Evolutionary conservation across 257 asterid genomes (phyloP), one percentile per base, ranked within the genome.

Genomic region (Datura wrightii): DNA sequence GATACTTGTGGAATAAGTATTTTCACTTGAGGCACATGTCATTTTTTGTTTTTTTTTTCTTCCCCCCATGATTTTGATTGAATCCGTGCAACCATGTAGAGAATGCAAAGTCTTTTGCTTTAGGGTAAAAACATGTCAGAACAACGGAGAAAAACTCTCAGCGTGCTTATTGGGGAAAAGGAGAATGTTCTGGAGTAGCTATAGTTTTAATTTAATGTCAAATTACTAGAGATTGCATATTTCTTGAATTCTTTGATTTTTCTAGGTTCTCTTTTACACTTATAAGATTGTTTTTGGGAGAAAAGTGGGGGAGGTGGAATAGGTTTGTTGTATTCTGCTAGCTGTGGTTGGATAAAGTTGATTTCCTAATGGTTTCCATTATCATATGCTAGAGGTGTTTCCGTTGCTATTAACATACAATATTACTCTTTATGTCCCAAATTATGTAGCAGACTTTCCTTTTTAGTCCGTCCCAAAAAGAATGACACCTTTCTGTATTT

Each of bases 331-430:
- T 14, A 37, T 36, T 39, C 74, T 34, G 11, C 46, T 66, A 66
- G 74, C 74, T 66, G n/a, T 66, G 46, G 74, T 66, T 66, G 74
- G 74, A 36, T 66, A 66, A 66, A 19, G 46, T 66, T 36, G 74
- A 37, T 66, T 66, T 66, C 46, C 48, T 14, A 66, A 10, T 34
- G 74, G 13, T 66, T 36, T 36, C 74, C 74, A 66, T 36, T 66
- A 14, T 66, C n/a, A 66, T 14, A 66, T 66, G 74, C 74, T 66
- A 65, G 48, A 66, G 74, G 46, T 37, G 10, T 66, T 66, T 66
- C 48, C 46, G 16, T 66, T 66, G 48, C 74, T 66, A 46, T 66
- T 46, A 66, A 66, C 48, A 66, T 66, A 14, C 69, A 62, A 59
- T 62, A 62, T 24, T 62, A 62, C 41, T 10, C 41, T 15, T 16